Evolutionary conservation across 257 asterid species (phyloP).

Genomic region (Salvia rosmarinus): DNA sequence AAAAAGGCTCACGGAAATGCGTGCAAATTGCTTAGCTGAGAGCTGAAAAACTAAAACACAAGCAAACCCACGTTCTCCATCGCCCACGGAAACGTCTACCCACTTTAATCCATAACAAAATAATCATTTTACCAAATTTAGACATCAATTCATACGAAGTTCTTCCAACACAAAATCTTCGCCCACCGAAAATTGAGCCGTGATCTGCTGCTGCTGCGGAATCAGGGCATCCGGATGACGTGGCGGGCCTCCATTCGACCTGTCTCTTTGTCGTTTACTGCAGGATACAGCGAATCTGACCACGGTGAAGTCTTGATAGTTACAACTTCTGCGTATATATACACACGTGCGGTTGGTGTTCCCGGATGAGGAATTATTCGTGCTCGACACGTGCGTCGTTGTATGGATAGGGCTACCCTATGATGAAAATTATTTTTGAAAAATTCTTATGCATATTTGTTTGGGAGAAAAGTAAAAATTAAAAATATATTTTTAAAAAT

Average conservation of each 20-base stretch:
- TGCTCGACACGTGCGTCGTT: too few relatives aligned
- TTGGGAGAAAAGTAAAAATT: too few relatives aligned
- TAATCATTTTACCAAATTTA: constrained; percentile 15
- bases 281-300: constrained; percentile 24
- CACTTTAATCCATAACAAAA: not conserved
- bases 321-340: too few relatives aligned
- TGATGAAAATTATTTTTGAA: too few relatives aligned
- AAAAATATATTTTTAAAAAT: too few relatives aligned
- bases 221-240: not conserved
- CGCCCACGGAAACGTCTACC: constrained; percentile 31
- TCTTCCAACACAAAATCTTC: not conserved
- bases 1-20: not conserved
- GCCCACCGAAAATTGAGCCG: constrained; percentile 32
- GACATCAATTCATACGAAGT: constrained; percentile 4
- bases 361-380: too few relatives aligned
- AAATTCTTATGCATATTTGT: too few relatives aligned
- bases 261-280: not conserved
- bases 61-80: constrained; percentile 35
- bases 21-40: not conserved
- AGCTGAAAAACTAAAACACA: not conserved
- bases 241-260: constrained; percentile 30
- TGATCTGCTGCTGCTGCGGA: not conserved
- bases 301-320: not conserved
- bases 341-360: too few relatives aligned
- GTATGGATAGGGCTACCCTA: too few relatives aligned